Conservation (phyloP, 441 rosid species). For the Syzygium malaccense region DNA sequence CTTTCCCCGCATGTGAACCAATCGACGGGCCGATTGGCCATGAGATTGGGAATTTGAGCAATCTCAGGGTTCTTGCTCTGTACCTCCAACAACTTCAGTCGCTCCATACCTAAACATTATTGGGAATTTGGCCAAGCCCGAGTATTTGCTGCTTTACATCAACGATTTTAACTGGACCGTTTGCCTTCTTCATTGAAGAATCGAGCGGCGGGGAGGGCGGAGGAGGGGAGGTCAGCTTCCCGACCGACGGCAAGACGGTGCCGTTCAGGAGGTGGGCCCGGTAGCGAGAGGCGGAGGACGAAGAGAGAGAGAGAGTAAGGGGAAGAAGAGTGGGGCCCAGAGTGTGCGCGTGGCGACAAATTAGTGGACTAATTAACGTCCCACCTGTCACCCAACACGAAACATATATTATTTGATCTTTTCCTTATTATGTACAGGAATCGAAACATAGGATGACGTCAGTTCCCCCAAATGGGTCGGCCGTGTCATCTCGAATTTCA, state of each 20-base stretch:
- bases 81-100: constrained; percentile 39
- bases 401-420: neutral
- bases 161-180: constrained; percentile 48
- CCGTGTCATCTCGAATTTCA: neutral
- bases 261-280: neutral
- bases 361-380: neutral
- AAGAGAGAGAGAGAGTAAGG: too few relatives aligned
- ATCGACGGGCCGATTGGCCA: constrained; percentile 35
- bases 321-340: neutral
- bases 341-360: neutral
- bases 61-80: constrained; percentile 55
- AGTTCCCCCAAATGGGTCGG: neutral
- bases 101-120: constrained; percentile 43
- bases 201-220: neutral
- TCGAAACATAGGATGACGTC: neutral
- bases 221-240: neutral
- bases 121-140: constrained; percentile 44
- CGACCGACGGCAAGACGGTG: neutral
- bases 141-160: constrained; percentile 52
- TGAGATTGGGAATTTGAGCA: constrained; percentile 26
- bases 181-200: constrained; percentile 56
- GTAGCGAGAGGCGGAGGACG: neutral
- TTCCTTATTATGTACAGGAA: neutral
- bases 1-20: constrained; percentile 44
- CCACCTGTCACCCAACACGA: neutral